Base-by-base conservation (phyloP, 2,329 filamentous ascomycete species). In the Cladosporium sphaerospermum region DNA sequence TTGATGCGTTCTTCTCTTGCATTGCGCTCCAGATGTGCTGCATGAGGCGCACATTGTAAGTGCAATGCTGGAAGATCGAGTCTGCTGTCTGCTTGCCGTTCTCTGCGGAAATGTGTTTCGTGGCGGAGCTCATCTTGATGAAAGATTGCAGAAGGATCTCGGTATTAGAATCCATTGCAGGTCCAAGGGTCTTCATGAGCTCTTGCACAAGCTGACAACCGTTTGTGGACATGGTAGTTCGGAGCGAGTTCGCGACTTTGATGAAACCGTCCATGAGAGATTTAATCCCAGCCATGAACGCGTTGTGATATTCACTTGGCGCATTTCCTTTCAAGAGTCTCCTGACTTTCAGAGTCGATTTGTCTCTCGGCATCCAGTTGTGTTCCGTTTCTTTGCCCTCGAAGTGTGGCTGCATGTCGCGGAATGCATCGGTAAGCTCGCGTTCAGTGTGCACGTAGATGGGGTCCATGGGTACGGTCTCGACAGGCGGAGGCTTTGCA, bases 1-100 rank as follows among this genome's bases (percentile, higher is more conserved):
- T 86, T 64, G 93, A 87, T 2, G 91, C 85, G 65, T 96, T 97
- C 75, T 96, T 97, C 73, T 99, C 92, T 67, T 95, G 86, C 57
- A 82, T 86, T 19, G 92, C 91, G 51, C 75, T 74, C 75, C 84
- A 88, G 45, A 97, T 76, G 64, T 97, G 92, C 68, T 95, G 88
- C 77, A 96, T 80, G 57, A 96, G 78, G 28, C 90, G 85, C 55
- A 78, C 75, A 57, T 80, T 91, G 71, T 92, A 97, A 0, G 90
- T 85, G 31, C 86, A 86, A 61, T 86, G 84, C 57, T 83, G 81
- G 58, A 97, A 80, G 49, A 99, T 84, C 16, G 78, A 82, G 59
- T 93, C 85, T n/a, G 96, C 84, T 0, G 88, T 89, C 13, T 75
- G 69, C 64, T 95, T 91, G 49, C 88, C 92, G 58, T 87, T 85